phyloP scores from a whole-genome alignment of 2,329 filamentous ascomycete species.

The Lasiodiplodia hormozganensis region DNA sequence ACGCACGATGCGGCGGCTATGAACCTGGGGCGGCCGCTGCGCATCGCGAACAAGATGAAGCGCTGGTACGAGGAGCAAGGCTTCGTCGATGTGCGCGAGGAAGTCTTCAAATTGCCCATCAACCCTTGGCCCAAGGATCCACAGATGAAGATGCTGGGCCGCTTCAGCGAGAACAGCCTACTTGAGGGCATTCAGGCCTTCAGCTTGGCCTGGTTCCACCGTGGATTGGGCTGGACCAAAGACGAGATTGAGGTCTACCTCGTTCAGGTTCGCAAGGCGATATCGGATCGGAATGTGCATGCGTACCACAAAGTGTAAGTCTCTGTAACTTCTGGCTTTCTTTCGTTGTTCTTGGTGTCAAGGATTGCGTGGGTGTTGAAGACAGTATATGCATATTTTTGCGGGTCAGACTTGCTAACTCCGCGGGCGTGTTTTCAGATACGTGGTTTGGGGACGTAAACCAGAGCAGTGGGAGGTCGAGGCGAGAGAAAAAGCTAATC shows the following conservation, averaged over 20 bases:
- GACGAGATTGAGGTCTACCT: conserved; percentile 54
- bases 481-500: conserved; percentile 15
- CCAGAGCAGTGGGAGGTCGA: conserved; percentile 23
- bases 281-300: conserved; percentile 49
- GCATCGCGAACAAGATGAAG: conserved; percentile 61
- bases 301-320: conserved; percentile 53
- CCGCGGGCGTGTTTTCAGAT: conserved; percentile 26
- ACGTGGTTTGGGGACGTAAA: conserved; percentile 32
- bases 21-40: conserved; percentile 55
- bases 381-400: neutral
- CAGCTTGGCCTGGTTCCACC: conserved; percentile 52
- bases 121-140: conserved; percentile 60
- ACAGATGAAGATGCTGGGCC: conserved; percentile 56
- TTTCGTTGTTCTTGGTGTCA: neutral
- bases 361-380: neutral
- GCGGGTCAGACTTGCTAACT: conserved; percentile 27
- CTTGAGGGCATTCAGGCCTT: conserved; percentile 54
- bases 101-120: conserved; percentile 59
- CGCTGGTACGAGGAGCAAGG: conserved; percentile 63
- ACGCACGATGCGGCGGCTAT: conserved; percentile 53
- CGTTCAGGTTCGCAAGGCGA: conserved; percentile 50
- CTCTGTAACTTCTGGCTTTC: neutral
- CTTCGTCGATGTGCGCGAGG: conserved; percentile 63
- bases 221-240: conserved; percentile 51
- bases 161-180: conserved; percentile 57